Conservation (phyloP, 208 protist species). For the Spongospora subterranea region DNA sequence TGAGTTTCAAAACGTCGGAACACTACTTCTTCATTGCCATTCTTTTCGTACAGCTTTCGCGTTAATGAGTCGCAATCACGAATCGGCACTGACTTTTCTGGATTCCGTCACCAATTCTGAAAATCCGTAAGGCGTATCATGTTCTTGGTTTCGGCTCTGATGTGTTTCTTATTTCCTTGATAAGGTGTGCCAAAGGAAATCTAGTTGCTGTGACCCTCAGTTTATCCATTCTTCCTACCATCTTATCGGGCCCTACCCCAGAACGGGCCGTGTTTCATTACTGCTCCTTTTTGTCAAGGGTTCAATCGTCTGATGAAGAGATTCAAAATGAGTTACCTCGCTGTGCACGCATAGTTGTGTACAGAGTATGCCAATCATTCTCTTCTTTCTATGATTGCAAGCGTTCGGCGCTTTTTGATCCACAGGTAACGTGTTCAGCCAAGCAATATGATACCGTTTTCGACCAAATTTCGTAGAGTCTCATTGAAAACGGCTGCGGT, state of each 20-base stretch:
- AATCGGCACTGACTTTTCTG: background rate
- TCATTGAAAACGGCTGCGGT: background rate
- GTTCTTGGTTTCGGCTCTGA: background rate
- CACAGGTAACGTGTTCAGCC: background rate
- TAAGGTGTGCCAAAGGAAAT: background rate
- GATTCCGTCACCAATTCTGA: background rate
- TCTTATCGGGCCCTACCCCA: background rate
- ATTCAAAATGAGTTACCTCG: background rate
- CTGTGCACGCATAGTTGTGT: background rate
- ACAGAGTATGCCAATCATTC: background rate
- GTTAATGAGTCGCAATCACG: background rate
- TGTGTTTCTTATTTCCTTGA: background rate
- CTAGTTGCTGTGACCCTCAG: background rate
- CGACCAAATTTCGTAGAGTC: background rate
- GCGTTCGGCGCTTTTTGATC: background rate
- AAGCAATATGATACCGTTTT: background rate
- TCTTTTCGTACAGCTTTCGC: background rate
- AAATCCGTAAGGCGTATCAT: background rate
- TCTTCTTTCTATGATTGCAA: background rate
- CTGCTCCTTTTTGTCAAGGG: background rate
- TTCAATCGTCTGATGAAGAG: background rate
- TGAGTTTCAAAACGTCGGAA: background rate
- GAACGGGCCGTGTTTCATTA: background rate
- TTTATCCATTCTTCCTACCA: background rate
- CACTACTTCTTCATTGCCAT: background rate